Evolutionary conservation across 257 asterid genomes (phyloP), one percentile per base, ranked within the genome.

Genomic region (Forsythia suspensa): DNA sequence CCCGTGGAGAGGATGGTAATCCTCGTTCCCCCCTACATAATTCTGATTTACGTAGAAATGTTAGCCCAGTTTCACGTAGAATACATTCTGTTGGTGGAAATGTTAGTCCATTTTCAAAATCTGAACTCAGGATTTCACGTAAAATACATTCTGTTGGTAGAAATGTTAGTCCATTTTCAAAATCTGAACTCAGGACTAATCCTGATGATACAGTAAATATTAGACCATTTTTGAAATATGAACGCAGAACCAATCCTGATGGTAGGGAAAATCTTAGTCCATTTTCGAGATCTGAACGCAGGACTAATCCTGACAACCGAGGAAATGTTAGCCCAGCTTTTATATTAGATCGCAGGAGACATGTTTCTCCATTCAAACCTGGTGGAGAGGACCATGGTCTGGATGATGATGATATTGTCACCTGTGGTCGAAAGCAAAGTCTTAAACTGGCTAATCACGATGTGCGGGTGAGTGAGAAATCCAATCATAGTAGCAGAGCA

Each of bases 321-420:
- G 44, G 79, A 38, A 75, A 75, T 41, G 79, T 75, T 34, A 40
- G 71, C 55, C 71, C 88, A 59, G 84, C 83, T 65, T 5, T 84
- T 24, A 72, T 40, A 29, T 73, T 87, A 1, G 93, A 91, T 79
- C 81, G 80, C 3, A 80, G 85, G 73, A 83, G 90, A 65, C 73
- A 82, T 61, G 21, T 61, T 12, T 88, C 97, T 73, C 89, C 94
- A 2, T 79, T 81, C 71, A 80, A 83, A 80, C 20, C 71, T n/a
- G 67, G 48, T 6, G 78, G 73, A 18, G 87, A 78, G 76, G 52
- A 63, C 8, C 73, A 70, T 21, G 43, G 39, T 13, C 69, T 44
- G 24, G 74, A 46, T 20, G 39, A 65, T 48, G 76, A 48, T 20
- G 75, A 71, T 70, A 39, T 66, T 61, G 63, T 48, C 52, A 52